Conservation (phyloP, 352 stramenopile genomes). For the Globisporangium echinulatum region DNA sequence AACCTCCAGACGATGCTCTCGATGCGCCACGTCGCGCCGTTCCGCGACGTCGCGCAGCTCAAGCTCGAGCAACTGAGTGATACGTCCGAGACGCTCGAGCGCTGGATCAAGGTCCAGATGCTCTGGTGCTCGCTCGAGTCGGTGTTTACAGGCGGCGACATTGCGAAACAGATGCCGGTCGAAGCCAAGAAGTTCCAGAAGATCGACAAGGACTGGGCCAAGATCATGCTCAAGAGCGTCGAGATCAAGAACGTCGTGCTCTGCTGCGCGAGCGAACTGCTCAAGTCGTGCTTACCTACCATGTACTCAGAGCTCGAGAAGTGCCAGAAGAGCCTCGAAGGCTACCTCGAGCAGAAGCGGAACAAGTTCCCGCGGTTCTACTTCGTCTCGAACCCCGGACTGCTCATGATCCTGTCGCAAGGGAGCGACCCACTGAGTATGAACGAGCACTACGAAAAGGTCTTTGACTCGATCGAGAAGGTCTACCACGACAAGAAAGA, state of each 20-base stretch:
- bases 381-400: conserved; percentile 96
- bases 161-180: conserved; percentile 98
- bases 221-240: conserved; percentile 95
- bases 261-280: conserved; percentile 94
- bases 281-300: conserved; percentile 94
- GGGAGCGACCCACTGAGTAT: conserved; percentile 96
- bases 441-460: conserved; percentile 99
- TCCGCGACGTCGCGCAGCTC: conserved; percentile 93
- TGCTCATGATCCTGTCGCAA: conserved; percentile 97
- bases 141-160: conserved; percentile 98
- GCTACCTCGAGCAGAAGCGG: conserved; percentile 98
- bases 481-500: conserved; percentile 98
- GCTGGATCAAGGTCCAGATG: conserved; percentile 98
- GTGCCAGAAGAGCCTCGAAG: conserved; percentile 97
- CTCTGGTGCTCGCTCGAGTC: conserved; percentile 98
- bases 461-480: conserved; percentile 98
- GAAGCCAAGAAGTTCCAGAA: conserved; percentile 98
- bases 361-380: conserved; percentile 99
- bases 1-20: conserved; percentile 98
- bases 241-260: conserved; percentile 90
- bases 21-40: conserved; percentile 95
- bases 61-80: conserved; percentile 94
- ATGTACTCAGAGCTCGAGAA: conserved; percentile 99
- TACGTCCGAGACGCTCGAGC: conserved; percentile 96
- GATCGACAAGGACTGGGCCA: conserved; percentile 97